phyloP scores from a whole-genome alignment of 2,329 filamentous ascomycete species.

The Chrysosporium keratinophilum region DNA sequence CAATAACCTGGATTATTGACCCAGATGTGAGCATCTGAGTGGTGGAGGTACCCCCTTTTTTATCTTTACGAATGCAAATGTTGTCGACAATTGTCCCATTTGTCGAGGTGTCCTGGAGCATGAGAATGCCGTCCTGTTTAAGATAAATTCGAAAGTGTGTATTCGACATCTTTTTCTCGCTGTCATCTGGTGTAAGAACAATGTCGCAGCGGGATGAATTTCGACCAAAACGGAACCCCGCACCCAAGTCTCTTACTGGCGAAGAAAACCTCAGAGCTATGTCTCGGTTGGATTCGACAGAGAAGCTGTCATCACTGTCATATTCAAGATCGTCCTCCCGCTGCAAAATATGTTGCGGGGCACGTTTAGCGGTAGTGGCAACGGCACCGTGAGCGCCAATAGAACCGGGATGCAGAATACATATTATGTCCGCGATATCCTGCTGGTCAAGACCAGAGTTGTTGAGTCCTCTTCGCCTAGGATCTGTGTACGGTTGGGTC shows the following conservation, averaged over 20 bases:
- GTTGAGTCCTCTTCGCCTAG: constrained; percentile 65
- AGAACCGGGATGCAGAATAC: constrained; percentile 72
- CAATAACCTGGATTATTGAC: constrained; percentile 59
- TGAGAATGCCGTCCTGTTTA: constrained; percentile 73
- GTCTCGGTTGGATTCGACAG: constrained; percentile 37
- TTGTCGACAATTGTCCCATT: constrained; percentile 86
- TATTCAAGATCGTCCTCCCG: constrained; percentile 34
- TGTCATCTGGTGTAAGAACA: constrained; percentile 57
- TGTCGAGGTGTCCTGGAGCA: constrained; percentile 91
- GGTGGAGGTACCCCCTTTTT: constrained; percentile 31
- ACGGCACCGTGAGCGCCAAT: constrained; percentile 62
- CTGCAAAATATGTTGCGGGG: constrained; percentile 54
- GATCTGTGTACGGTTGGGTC: constrained; percentile 73
- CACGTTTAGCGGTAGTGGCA: constrained; percentile 41
- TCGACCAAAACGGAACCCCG: constrained; percentile 80
- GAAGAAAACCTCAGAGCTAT: constrained; percentile 74
- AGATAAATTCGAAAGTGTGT: constrained; percentile 91
- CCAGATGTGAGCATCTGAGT: constrained; percentile 61
- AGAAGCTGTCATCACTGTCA: constrained; percentile 27
- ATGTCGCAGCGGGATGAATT: constrained; percentile 63
- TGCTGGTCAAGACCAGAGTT: constrained; percentile 73
- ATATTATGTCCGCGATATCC: constrained; percentile 80
- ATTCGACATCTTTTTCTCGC: constrained; percentile 68
- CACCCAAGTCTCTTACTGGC: constrained; percentile 52
- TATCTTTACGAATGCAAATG: constrained; percentile 49